Evolutionary conservation across 176 grass and related monocot genomes (phyloP), one percentile per base, ranked within the genome.

Genomic region (Themeda triandra): DNA sequence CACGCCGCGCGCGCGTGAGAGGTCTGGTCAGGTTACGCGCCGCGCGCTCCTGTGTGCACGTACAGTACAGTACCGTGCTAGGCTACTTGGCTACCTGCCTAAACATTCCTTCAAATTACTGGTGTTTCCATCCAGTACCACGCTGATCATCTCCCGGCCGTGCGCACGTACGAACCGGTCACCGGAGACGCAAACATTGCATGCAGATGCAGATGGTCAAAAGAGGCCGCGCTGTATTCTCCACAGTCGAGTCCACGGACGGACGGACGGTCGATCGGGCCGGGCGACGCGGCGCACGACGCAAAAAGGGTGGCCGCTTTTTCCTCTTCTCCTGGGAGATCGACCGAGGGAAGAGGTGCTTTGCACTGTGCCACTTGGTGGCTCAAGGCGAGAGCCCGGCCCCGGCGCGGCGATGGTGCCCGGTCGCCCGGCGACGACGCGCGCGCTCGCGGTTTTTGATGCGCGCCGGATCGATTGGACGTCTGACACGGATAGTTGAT

Each of bases 351-450:
- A 41, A 56, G 25, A 29, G 2, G 63, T 18, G 80, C 84, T 72
- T 80, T 71, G 54, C 59, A 86, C 84, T 83, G 84, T 90, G 88
- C 84, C 88, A 86, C 84, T 60, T 86, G 88, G 88, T 86, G 88
- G 88, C 88, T 90, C 88, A 86, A 90, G 88, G 45, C 48, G 54
- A 17, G 35, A 4, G 23, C n/a, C 58, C 11, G 59, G 60, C 11
- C 36, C 5, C 5, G 68, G 8, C 37, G 8, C 37, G 37, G 37
- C 37, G 37, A 39, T 39, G 6, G 37, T 39, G 37, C 37, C 37
- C 37, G 1, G 6, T 39, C 37, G 37, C 37, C 37, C 37, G 6
- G 37, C 37, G 8, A 39, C 8, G 37, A 24, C 32, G 48, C 48
- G 54, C 21, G 0, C 21, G 0, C 40, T 64, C 87, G 28, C 87